A percentile compares a stretch with the other conserved stretches of the same genome.
These are phyloP conservation scores for Chalciporus sphaerocephalus DNA, from an alignment of 768 basidiomycete genomes.

Conservation along the genomic window DNA sequence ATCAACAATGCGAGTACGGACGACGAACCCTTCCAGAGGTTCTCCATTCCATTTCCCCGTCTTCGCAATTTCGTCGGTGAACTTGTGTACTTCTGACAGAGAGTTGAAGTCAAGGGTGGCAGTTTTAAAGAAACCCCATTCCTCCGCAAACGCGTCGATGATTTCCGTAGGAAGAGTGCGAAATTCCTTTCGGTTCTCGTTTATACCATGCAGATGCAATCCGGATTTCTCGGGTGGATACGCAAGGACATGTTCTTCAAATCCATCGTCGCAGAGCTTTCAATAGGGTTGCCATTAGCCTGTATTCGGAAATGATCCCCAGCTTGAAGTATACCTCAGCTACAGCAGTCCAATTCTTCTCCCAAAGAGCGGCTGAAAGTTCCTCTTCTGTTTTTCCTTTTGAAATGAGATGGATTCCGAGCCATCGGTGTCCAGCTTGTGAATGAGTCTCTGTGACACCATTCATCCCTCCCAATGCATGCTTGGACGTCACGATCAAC, in stretches of 20 bases:
- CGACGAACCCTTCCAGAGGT: slow-evolving; percentile 90
- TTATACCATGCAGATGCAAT: slow-evolving; percentile 90
- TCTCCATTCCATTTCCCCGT: slow-evolving; percentile 80
- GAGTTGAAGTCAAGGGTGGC: slow-evolving; percentile 44
- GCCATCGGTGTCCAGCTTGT: slow-evolving; percentile 79
- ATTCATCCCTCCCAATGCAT: slow-evolving; percentile 65
- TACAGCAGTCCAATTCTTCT: slow-evolving; percentile 81
- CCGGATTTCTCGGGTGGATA: slow-evolving; percentile 82
- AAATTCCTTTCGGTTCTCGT: slow-evolving; percentile 63
- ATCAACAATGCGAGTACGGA: slow-evolving; percentile 63
- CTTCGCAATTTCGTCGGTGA: slow-evolving; percentile 63
- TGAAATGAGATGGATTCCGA: slow-evolving; percentile 37
- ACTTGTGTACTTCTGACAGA: slow-evolving; percentile 63
- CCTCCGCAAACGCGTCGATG: slow-evolving; percentile 76
- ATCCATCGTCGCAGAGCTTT: slow-evolving; percentile 90
- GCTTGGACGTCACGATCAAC: slow-evolving; percentile 88
- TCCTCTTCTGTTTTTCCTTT: slow-evolving; percentile 67
- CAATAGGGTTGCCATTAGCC: neutral
- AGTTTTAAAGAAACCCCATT: slow-evolving; percentile 92
- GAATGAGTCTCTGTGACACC: slow-evolving; percentile 61
- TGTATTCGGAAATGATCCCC: neutral
- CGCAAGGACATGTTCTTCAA: slow-evolving; percentile 92
- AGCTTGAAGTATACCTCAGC: slow-evolving; percentile 50
- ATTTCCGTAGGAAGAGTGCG: slow-evolving; percentile 59
- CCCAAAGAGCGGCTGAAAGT: slow-evolving; percentile 72